Conservation (phyloP, 1,284 basidiomycete species). For the Cryptococcus sp. region DNA sequence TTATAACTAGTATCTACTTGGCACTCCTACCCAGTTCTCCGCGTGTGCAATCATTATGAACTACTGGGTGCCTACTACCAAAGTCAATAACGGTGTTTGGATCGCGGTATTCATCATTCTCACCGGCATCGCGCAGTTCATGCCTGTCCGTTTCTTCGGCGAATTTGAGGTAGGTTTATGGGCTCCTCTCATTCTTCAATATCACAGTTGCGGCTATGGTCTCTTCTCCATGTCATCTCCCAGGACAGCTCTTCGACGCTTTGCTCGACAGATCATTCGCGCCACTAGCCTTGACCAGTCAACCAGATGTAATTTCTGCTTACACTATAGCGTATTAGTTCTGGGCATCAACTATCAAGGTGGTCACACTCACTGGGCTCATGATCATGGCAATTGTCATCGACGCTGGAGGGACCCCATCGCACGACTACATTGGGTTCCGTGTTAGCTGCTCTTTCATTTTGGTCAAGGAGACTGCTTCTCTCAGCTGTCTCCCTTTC, state of each 20-base stretch:
- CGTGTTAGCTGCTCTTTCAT: constrained; percentile 15
- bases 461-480: neutral
- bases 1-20: constrained; percentile 12
- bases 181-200: neutral
- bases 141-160: constrained; percentile 23
- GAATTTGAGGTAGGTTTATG: constrained; percentile 18
- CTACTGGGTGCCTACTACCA: constrained; percentile 26
- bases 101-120: constrained; percentile 21
- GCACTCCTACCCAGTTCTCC: constrained; percentile 21
- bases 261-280: too few relatives aligned
- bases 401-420: constrained; percentile 68
- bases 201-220: neutral
- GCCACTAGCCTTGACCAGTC: too few relatives aligned
- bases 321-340: constrained; percentile 2
- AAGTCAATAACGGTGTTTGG: constrained; percentile 27
- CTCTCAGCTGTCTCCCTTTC: too few relatives aligned
- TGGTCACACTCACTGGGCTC: constrained; percentile 66
- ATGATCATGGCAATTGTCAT: constrained; percentile 68
- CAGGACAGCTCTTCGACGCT: too few relatives aligned
- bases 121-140: constrained; percentile 18
- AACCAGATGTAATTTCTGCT: neutral
- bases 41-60: constrained; percentile 29
- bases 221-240: too few relatives aligned
- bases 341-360: constrained; percentile 58
- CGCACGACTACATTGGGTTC: constrained; percentile 54